Conservation (phyloP, 331 rosid species). For the Spiraea crenata region DNA sequence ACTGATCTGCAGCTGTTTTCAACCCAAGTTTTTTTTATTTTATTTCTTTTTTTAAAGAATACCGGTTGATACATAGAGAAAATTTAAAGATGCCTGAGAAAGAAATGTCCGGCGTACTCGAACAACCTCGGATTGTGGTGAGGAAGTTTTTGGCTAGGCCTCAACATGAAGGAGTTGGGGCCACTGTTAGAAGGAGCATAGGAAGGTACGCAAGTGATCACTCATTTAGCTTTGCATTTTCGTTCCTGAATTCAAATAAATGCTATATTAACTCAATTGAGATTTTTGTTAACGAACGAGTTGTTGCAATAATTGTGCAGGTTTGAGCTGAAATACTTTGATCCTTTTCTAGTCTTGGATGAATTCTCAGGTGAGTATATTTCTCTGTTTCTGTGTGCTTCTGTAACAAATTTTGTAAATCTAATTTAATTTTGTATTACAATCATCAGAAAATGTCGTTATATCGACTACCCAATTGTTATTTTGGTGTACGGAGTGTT, state of each 20-base stretch:
- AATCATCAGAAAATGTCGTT: no score
- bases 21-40: neutral
- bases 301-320: conserved; percentile 36
- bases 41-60: no score
- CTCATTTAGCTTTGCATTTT: conserved; percentile 7
- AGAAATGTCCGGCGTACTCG: conserved; percentile 23
- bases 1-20: neutral
- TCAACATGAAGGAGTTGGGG: conserved; percentile 87
- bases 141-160: conserved; percentile 87
- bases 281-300: conserved; percentile 17
- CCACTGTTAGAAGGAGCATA: conserved; percentile 91
- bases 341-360: conserved; percentile 88
- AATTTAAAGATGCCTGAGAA: conserved; percentile 38
- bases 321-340: conserved; percentile 87
- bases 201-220: conserved; percentile 49
- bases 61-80: neutral
- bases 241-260: neutral
- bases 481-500: no score
- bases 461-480: no score
- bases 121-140: conserved; percentile 58
- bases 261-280: neutral
- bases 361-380: conserved; percentile 77
- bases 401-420: neutral
- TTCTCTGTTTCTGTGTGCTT: conserved; percentile 19
- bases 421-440: neutral